A percentile compares a stretch with the other conserved stretches of the same genome.
phyloP scores from a whole-genome alignment of 2,329 filamentous ascomycete genomes.

The Rutstroemia sp. region DNA sequence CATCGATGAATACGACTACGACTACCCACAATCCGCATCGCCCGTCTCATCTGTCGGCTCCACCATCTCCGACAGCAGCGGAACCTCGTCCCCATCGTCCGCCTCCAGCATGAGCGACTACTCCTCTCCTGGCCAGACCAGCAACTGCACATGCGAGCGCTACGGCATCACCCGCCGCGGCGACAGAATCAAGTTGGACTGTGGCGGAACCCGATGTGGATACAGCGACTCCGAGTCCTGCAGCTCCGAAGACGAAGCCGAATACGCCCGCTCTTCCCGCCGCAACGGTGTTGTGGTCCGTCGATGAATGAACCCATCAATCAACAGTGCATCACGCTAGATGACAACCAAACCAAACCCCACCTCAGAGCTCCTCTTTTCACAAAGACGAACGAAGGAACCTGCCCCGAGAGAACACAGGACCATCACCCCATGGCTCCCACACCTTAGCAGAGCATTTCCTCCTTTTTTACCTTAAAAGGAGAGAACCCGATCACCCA shows the following conservation, averaged over 20 bases:
- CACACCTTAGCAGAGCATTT: no score
- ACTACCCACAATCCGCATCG: constrained; percentile 47
- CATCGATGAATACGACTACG: constrained; percentile 47
- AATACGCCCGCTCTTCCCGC: constrained; percentile 49
- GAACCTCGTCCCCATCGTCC: constrained; percentile 60
- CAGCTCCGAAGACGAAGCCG: constrained; percentile 56
- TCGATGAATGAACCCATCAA: constrained; percentile 19
- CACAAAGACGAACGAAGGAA: no score
- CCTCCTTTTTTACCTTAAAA: not conserved
- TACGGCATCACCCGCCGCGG: constrained; percentile 93
- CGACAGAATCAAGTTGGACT: constrained; percentile 93
- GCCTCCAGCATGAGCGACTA: constrained; percentile 67
- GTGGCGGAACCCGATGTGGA: constrained; percentile 80
- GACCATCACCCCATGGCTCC: no score
- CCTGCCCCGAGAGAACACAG: no score
- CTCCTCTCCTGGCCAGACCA: constrained; percentile 62
- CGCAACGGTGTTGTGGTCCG: constrained; percentile 56
- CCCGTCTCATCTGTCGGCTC: constrained; percentile 66
- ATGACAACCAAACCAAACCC: constrained; percentile 5
- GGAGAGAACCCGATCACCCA: constrained; percentile 19
- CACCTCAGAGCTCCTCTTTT: not conserved
- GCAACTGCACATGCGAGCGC: constrained; percentile 85
- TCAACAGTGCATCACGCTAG: not conserved
- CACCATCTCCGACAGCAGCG: constrained; percentile 65
- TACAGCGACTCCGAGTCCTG: constrained; percentile 65